A percentile compares a stretch with the other conserved stretches of the same genome.
phyloP scores from a whole-genome alignment of 441 rosid genomes.

The Brassica balearica region DNA sequence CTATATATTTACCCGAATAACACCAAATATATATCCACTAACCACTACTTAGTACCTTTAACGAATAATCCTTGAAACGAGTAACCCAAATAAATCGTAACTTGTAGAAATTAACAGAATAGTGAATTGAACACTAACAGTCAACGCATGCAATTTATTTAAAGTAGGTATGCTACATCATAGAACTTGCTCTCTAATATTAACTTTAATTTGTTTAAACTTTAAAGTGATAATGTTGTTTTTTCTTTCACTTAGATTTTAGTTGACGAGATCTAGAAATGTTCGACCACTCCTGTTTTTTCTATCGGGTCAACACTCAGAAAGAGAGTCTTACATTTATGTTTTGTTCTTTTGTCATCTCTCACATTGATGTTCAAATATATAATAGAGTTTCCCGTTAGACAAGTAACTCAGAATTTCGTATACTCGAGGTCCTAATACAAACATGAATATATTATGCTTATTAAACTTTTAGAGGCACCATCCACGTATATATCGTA shows the following conservation, averaged over 20 bases:
- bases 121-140: too few species aligned
- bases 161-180: constrained; percentile 40
- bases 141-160: constrained; percentile 10
- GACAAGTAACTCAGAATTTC: neutral
- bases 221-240: constrained; percentile 23
- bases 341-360: constrained; percentile 17
- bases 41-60: too few species aligned
- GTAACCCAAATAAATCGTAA: too few species aligned
- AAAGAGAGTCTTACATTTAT: constrained; percentile 24
- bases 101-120: too few species aligned
- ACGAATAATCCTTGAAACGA: too few species aligned
- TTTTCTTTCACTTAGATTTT: constrained; percentile 28
- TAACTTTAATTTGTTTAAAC: constrained; percentile 31
- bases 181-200: constrained; percentile 18
- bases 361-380: constrained; percentile 6
- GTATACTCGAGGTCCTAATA: neutral
- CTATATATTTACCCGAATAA: too few species aligned
- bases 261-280: constrained; percentile 37
- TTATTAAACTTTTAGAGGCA: neutral
- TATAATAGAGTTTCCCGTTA: neutral
- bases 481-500: neutral
- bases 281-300: constrained; percentile 45
- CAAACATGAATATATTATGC: neutral
- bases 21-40: too few species aligned
- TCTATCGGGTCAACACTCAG: constrained; percentile 29